A percentile compares a stretch with the other conserved stretches of the same genome.
phyloP scores from a whole-genome alignment of 148 eudicot genomes.

The Chenopodium suecicum region DNA sequence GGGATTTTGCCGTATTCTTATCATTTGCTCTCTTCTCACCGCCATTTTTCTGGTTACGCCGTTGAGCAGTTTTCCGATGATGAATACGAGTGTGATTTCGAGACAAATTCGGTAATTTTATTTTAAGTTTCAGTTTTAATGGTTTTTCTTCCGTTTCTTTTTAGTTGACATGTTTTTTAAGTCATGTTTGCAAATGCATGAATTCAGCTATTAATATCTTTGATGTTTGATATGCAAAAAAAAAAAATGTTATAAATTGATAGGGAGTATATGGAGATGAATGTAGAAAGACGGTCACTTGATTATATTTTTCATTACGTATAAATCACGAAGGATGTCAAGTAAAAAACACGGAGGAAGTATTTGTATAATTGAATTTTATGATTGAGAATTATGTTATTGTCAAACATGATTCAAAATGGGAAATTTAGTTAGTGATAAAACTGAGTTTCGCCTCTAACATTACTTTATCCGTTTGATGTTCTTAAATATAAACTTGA shows the following conservation, averaged over 20 bases:
- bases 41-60: conserved; percentile 48
- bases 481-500: too few relatives aligned
- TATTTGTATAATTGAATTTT: background rate
- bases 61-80: conserved; percentile 97
- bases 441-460: background rate
- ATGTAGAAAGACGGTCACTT: too few relatives aligned
- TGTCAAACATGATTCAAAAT: background rate
- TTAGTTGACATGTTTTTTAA: too few relatives aligned
- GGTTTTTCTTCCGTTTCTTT: background rate
- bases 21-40: conserved; percentile 11
- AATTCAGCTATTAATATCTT: too few relatives aligned
- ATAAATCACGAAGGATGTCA: too few relatives aligned
- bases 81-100: conserved; percentile 95
- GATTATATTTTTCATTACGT: too few relatives aligned
- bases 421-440: background rate
- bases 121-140: background rate
- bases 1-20: conserved; percentile 28
- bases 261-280: too few relatives aligned
- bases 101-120: conserved; percentile 56
- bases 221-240: too few relatives aligned
- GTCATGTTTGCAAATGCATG: too few relatives aligned
- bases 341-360: too few relatives aligned
- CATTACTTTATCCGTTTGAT: too few relatives aligned
- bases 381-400: background rate
- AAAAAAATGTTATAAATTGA: too few relatives aligned